Evolutionary conservation across 345 rosid species (phyloP), one percentile per base, ranked within the genome.

Genomic region (Zanthoxylum bungeanum): DNA sequence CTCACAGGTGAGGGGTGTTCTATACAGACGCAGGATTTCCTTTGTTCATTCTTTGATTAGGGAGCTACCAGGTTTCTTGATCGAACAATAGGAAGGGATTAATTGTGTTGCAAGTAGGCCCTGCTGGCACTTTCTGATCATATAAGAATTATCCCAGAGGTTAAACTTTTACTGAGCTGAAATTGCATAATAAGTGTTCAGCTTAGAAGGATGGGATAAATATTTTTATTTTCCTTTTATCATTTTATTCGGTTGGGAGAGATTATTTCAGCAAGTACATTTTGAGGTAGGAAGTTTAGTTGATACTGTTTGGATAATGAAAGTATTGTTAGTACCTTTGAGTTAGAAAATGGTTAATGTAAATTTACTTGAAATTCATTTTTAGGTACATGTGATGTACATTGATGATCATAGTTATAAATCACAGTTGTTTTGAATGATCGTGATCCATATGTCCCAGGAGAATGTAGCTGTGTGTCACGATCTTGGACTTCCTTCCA

Each of bases 41-140:
- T 44, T 80, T 78, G 68, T 80, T 55, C 78, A 79, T 85, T 78
- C 80, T 66, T 85, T 76, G 67, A 67, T 78, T 59, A 71, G 71
- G 63, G 74, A 63, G 73, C 53, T 33, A 60, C 73, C 37, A 68
- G 58, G 33, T 28, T 44, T 40, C 62, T 67, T 49, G 60, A 47
- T 68, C 28, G 0, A 34, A 65, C 63, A 7, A 37, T 44, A 50
- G 61, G 60, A 58, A 63, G 72, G 60, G 28, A n/a, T n/a, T n/a
- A n/a, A n/a, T n/a, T n/a, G n/a, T n/a, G n/a, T n/a, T n/a, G n/a
- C n/a, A n/a, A n/a, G 46, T 70, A 61, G 75, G 59, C 53, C 37
- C 42, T 55, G 25, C 30, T 21, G 31, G 52, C 72, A 42, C 66
- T 36, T 39, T 39, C 19, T 9, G 69, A 70, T 58, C 46, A 28